Percentiles rank a stretch among this genome's conserved stretches.
Evolutionary conservation across 2,329 filamentous ascomycete species (phyloP).

Genomic region (Scedosporium aurantiacum): DNA sequence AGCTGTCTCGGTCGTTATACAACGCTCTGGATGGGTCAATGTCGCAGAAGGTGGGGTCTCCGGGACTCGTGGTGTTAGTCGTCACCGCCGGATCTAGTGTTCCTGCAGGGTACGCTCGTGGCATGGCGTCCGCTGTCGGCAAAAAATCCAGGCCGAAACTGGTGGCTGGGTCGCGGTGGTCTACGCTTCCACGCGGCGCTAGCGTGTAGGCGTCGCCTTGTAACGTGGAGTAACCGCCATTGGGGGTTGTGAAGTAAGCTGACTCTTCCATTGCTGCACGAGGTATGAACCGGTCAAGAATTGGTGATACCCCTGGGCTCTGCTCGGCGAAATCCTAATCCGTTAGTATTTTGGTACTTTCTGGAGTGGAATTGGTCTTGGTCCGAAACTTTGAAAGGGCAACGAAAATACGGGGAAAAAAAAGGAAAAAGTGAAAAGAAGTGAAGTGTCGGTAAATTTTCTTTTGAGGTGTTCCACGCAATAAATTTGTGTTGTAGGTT

Average conservation of each 20-base stretch:
- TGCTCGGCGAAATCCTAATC: background rate
- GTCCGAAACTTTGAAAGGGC: background rate
- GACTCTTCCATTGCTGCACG: slow-evolving; percentile 2
- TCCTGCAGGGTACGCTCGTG: slow-evolving; percentile 1
- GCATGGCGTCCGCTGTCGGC: slow-evolving; percentile 5
- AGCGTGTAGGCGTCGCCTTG: slow-evolving; percentile 4
- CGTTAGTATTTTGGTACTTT: background rate
- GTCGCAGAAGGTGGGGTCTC: slow-evolving; percentile 2
- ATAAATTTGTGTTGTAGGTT: too few relatives aligned
- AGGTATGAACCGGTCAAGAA: background rate
- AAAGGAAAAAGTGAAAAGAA: background rate
- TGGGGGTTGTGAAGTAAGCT: slow-evolving; percentile 3
- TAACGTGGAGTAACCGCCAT: background rate
- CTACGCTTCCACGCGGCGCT: background rate
- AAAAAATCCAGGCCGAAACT: slow-evolving; percentile 4
- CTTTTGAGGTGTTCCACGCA: background rate
- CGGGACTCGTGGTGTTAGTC: slow-evolving; percentile 2
- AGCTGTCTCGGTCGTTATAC: slow-evolving; percentile 5
- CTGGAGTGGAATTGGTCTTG: background rate
- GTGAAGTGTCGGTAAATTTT: background rate
- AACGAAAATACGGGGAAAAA: background rate
- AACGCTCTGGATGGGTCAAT: slow-evolving; percentile 3
- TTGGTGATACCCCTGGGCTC: slow-evolving; percentile 3
- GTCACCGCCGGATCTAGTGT: slow-evolving; percentile 6
- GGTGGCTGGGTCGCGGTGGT: slow-evolving; percentile 1